Evolutionary conservation across 2,329 filamentous ascomycete species (phyloP).

Genomic region (Aurifilum marmelostoma): DNA sequence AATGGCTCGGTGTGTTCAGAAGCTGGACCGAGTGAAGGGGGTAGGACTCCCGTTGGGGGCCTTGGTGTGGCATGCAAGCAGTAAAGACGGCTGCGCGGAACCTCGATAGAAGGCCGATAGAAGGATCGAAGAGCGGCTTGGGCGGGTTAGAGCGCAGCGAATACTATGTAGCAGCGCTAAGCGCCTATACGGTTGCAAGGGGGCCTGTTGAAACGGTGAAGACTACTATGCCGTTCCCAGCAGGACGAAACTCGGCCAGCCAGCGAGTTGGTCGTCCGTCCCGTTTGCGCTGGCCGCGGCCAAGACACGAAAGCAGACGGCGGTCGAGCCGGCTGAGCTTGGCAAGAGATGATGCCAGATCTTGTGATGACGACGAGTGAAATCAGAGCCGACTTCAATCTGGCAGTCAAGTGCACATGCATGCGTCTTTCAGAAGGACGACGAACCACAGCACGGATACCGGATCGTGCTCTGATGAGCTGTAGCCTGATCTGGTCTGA

Average conservation of each 20-base stretch:
- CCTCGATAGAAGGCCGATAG: slow-evolving; percentile 23
- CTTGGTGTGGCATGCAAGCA: slow-evolving; percentile 9
- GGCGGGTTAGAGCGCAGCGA: no score
- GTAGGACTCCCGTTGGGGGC: not conserved
- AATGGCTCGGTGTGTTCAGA: not conserved
- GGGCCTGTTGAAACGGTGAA: no score
- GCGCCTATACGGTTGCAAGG: not conserved
- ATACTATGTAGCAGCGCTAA: not conserved
- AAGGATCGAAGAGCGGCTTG: slow-evolving; percentile 14
- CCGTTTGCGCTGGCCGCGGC: not conserved
- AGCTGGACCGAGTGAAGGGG: not conserved
- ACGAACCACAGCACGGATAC: no score
- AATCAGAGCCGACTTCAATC: not conserved
- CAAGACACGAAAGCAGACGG: slow-evolving; percentile 5
- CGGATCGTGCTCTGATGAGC: not conserved
- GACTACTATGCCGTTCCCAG: not conserved
- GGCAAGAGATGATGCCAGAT: slow-evolving; percentile 10
- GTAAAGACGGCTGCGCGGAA: slow-evolving; percentile 15
- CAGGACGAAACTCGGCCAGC: not conserved
- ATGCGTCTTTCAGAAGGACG: no score
- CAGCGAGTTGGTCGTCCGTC: not conserved
- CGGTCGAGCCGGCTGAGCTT: not conserved
- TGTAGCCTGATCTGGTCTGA: not conserved
- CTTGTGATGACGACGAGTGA: not conserved
- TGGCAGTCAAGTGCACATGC: not conserved